Conservation (phyloP, 148 eudicot species). For the Linanthus parryae region DNA sequence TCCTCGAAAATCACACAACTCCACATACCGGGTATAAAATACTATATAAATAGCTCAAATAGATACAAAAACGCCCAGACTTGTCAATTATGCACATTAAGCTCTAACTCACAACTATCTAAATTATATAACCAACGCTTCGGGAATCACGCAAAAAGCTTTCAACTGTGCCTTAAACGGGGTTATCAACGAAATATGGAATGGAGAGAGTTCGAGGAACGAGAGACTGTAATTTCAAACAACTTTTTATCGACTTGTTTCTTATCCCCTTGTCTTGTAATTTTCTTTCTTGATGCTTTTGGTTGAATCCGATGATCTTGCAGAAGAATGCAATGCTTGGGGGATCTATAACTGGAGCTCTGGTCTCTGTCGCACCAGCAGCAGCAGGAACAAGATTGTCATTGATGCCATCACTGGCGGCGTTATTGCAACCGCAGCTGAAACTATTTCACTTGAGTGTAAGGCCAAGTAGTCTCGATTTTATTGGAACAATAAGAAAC, state of each 20-base stretch:
- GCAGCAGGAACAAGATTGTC: slow-evolving; percentile 54
- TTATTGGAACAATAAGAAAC: too few relatives aligned
- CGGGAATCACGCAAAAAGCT: too few relatives aligned
- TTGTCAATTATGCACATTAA: too few relatives aligned
- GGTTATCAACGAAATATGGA: slow-evolving; percentile 85
- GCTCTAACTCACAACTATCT: too few relatives aligned
- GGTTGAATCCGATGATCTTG: too few relatives aligned
- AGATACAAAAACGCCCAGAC: too few relatives aligned
- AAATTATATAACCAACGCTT: too few relatives aligned
- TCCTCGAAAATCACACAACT: too few relatives aligned
- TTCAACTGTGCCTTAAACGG: slow-evolving; percentile 69
- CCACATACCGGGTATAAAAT: too few relatives aligned
- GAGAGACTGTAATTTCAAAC: slow-evolving; percentile 49
- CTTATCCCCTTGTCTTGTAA: background rate
- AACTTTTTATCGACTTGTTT: background rate
- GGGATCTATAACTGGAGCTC: slow-evolving; percentile 79
- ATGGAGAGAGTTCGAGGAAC: slow-evolving; percentile 59
- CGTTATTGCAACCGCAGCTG: slow-evolving; percentile 85
- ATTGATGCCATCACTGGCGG: slow-evolving; percentile 75
- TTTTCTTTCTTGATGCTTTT: too few relatives aligned
- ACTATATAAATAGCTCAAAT: too few relatives aligned
- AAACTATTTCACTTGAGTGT: slow-evolving; percentile 47
- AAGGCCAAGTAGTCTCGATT: too few relatives aligned
- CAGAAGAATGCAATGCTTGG: slow-evolving; percentile 82
- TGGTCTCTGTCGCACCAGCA: slow-evolving; percentile 51